Percentiles rank a stretch among this genome's conserved stretches.
Conservation (phyloP, 768 basidiomycete species). For the Grammothele lineata region DNA sequence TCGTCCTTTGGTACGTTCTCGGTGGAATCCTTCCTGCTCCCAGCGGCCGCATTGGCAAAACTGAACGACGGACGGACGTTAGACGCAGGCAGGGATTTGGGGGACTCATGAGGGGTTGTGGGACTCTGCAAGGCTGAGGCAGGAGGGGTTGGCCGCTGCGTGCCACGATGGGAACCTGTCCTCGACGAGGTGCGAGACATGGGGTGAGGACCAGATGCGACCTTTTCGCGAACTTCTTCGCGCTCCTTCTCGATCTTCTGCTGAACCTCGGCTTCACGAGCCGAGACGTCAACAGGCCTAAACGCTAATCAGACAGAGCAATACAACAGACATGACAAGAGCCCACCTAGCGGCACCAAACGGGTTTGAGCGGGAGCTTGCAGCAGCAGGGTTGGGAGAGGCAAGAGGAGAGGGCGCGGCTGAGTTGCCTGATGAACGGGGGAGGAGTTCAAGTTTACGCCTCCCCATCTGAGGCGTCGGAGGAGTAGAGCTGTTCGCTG, state of each 20-base stretch:
- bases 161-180: slow-evolving; percentile 24
- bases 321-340: not conserved
- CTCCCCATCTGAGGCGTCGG: slow-evolving; percentile 79
- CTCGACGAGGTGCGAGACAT: slow-evolving; percentile 44
- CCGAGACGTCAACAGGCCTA: slow-evolving; percentile 82
- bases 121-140: slow-evolving; percentile 29
- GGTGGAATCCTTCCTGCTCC: slow-evolving; percentile 34
- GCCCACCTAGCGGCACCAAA: slow-evolving; percentile 83
- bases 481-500: slow-evolving; percentile 70
- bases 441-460: slow-evolving; percentile 81
- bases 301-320: not conserved
- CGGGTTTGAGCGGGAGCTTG: slow-evolving; percentile 56
- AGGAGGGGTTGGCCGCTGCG: slow-evolving; percentile 26
- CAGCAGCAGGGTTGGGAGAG: slow-evolving; percentile 67
- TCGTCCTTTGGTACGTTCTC: slow-evolving; percentile 21
- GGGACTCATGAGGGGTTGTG: slow-evolving; percentile 20
- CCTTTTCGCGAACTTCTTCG: slow-evolving; percentile 31
- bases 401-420: slow-evolving; percentile 70
- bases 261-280: slow-evolving; percentile 70
- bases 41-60: slow-evolving; percentile 73
- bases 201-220: slow-evolving; percentile 31
- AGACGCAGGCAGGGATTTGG: slow-evolving; percentile 27
- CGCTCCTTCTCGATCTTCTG: slow-evolving; percentile 69
- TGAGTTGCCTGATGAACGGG: slow-evolving; percentile 67
- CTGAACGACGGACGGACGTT: slow-evolving; percentile 71